Percentiles rank a stretch among this genome's conserved stretches.
Evolutionary conservation across 371 early-diverging fungal genomes (phyloP).

Genomic region (Apophysomyces trapeziformis): DNA sequence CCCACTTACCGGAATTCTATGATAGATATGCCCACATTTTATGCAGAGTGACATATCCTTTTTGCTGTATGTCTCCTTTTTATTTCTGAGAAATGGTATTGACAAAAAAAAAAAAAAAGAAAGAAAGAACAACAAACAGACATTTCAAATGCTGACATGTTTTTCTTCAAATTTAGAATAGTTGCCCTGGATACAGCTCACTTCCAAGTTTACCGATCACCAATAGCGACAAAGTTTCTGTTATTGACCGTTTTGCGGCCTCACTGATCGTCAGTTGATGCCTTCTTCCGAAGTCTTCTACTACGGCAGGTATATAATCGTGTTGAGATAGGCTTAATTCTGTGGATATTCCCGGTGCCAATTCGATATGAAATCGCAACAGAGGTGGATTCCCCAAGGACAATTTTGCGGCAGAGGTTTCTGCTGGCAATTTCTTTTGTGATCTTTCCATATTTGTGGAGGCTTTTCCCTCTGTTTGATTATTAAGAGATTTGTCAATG

Average conservation of each 20-base stretch:
- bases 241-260: constrained; percentile 28
- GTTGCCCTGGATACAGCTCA: neutral
- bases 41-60: no score
- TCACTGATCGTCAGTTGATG: constrained; percentile 33
- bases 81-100: no score
- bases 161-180: neutral
- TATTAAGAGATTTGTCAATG: no score
- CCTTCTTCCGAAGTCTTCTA: constrained; percentile 31
- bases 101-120: no score
- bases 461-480: no score
- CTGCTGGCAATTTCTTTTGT: neutral
- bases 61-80: no score
- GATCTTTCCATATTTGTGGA: neutral
- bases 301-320: constrained; percentile 27
- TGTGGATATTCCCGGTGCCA: constrained; percentile 39
- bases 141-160: no score
- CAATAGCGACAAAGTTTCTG: constrained; percentile 3
- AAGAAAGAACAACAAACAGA: no score
- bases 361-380: constrained; percentile 33
- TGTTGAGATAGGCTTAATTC: constrained; percentile 30
- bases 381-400: neutral
- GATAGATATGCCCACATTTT: no score
- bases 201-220: neutral
- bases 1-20: no score
- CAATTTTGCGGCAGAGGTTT: neutral